Evolutionary conservation across 805 yeast genomes (phyloP).

Genomic region (Kregervanrija pseudodelftensis): DNA sequence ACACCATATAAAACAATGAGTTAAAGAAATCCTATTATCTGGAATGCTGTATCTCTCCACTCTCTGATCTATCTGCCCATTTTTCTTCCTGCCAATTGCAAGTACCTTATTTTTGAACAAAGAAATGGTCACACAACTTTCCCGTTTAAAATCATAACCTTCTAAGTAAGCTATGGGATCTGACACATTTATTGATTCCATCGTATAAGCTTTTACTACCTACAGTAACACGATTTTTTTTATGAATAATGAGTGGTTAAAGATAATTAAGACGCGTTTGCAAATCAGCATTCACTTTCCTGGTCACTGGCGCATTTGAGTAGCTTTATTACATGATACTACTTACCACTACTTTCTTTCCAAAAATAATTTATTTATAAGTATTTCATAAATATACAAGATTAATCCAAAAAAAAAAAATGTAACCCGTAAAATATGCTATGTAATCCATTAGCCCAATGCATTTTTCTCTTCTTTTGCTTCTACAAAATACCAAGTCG

Average conservation of each 20-base stretch:
- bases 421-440: background rate
- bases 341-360: too few relatives aligned
- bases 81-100: conserved; percentile 36
- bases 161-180: too few relatives aligned
- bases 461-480: conserved; percentile 36
- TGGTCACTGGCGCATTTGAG: too few relatives aligned
- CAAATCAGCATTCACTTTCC: too few relatives aligned
- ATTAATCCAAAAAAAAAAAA: background rate
- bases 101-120: conserved; percentile 27
- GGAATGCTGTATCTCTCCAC: conserved; percentile 3
- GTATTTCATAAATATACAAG: background rate
- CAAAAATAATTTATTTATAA: too few relatives aligned
- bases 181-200: too few relatives aligned
- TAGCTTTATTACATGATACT: too few relatives aligned
- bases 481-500: conserved; percentile 56
- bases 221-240: too few relatives aligned
- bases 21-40: conserved; percentile 32
- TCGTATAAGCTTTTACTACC: too few relatives aligned
- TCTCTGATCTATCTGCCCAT: conserved; percentile 18
- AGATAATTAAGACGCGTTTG: too few relatives aligned
- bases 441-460: background rate
- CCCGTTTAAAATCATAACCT: too few relatives aligned
- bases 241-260: too few relatives aligned
- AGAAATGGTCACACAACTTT: background rate
- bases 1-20: conserved; percentile 35